Evolutionary conservation across 1,284 basidiomycete genomes (phyloP).

Genomic region (Meripilus lineatus): DNA sequence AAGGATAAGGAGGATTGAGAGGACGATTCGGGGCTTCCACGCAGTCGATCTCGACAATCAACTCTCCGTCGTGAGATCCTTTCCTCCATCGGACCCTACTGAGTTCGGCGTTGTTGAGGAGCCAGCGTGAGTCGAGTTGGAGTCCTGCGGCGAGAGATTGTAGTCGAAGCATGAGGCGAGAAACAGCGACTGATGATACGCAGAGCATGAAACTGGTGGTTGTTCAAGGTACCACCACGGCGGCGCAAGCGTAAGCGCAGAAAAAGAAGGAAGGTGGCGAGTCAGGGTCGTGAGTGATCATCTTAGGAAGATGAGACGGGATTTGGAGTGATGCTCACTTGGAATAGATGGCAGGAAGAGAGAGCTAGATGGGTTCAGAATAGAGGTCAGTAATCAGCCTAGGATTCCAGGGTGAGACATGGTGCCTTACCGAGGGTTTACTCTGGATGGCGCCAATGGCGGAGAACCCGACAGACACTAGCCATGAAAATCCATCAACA

Average conservation of each 20-base stretch:
- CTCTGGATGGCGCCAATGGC: slow-evolving; percentile 14
- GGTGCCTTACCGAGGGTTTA: slow-evolving; percentile 4
- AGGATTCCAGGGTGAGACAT: too few species aligned
- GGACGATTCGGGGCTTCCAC: slow-evolving; percentile 5
- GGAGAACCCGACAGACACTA: slow-evolving; percentile 16
- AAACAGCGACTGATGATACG: slow-evolving; percentile 23
- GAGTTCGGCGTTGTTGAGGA: slow-evolving; percentile 28
- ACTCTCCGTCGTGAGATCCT: slow-evolving; percentile 34
- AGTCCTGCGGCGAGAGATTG: slow-evolving; percentile 26
- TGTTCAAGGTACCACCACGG: too few species aligned
- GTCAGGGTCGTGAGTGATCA: not conserved
- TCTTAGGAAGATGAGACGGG: not conserved
- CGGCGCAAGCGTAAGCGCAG: too few species aligned
- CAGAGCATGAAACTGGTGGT: slow-evolving; percentile 20
- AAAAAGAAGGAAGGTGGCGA: not conserved
- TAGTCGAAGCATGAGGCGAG: slow-evolving; percentile 27
- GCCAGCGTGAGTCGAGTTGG: slow-evolving; percentile 21
- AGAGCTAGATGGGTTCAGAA: too few species aligned
- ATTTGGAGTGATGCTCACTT: slow-evolving; percentile 16
- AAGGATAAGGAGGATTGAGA: too few species aligned
- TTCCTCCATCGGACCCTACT: slow-evolving; percentile 28
- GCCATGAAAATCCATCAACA: not conserved
- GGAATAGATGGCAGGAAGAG: slow-evolving; percentile 20
- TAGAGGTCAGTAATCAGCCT: too few species aligned
- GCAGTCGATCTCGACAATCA: slow-evolving; percentile 30